Conservation (phyloP, 2,329 filamentous ascomycete species). For the Aspergillus sp. region DNA sequence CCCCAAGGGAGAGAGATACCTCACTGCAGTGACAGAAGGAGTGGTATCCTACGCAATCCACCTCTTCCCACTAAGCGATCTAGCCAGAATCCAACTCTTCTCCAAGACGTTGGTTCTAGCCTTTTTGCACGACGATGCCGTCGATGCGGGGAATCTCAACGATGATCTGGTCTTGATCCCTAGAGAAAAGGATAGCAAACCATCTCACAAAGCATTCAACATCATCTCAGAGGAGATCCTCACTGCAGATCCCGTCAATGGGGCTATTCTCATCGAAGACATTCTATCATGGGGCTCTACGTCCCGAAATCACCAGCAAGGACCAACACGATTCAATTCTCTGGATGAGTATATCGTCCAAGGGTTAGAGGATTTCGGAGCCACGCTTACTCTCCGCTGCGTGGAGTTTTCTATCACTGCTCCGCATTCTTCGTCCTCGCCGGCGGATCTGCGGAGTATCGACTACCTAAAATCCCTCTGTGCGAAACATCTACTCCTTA, state of each 20-base stretch:
- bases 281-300: conserved; percentile 11
- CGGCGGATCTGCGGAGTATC: neutral
- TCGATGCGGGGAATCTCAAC: conserved; percentile 6
- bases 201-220: neutral
- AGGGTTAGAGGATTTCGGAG: conserved; percentile 13
- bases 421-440: neutral
- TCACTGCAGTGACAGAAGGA: conserved; percentile 9
- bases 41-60: conserved; percentile 14
- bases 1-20: neutral
- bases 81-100: conserved; percentile 7
- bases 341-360: conserved; percentile 14
- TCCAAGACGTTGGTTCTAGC: conserved; percentile 13
- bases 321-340: neutral
- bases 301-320: neutral
- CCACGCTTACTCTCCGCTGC: conserved; percentile 8
- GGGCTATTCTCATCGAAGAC: conserved; percentile 10
- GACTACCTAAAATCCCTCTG: conserved; percentile 6
- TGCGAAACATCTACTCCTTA: conserved; percentile 16
- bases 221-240: conserved; percentile 10
- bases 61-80: conserved; percentile 7
- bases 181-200: neutral
- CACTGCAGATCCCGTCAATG: conserved; percentile 3
- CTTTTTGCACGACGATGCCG: conserved; percentile 20
- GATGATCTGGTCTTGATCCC: neutral
- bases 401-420: conserved; percentile 12